These are phyloP conservation scores for Apiotrichum laibachii DNA, from an alignment of 1,284 basidiomycete species.

Conservation along the genomic window DNA sequence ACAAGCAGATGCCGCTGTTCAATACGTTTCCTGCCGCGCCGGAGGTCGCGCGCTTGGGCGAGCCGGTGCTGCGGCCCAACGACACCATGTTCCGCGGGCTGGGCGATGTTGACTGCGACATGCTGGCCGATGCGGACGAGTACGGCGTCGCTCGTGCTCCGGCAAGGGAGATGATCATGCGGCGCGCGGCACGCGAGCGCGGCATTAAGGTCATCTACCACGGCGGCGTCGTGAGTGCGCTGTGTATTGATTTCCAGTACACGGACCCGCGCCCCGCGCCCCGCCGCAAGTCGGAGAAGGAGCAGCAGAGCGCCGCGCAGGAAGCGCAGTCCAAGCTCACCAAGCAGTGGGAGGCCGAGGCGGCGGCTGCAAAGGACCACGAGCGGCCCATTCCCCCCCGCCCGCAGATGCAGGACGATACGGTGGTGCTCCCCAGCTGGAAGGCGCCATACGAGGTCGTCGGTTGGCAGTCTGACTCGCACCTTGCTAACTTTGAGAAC, in stretches of 20 bases:
- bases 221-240: constrained; percentile 36
- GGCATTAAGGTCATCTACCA: constrained; percentile 49
- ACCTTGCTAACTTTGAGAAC: constrained; percentile 44
- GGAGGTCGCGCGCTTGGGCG: constrained; percentile 35
- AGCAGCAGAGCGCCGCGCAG: not conserved
- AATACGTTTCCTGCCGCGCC: constrained; percentile 36
- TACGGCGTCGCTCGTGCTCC: constrained; percentile 43
- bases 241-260: constrained; percentile 45
- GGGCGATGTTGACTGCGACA: constrained; percentile 53
- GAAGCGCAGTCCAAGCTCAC: not conserved
- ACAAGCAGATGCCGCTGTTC: constrained; percentile 49
- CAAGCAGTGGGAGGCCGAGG: not conserved
- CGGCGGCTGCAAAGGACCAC: constrained; percentile 10
- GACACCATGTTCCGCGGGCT: constrained; percentile 37
- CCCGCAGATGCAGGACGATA: constrained; percentile 5
- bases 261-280: constrained; percentile 34
- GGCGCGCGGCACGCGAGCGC: constrained; percentile 48
- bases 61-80: constrained; percentile 19
- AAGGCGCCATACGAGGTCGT: constrained; percentile 45
- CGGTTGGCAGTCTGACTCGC: constrained; percentile 42
- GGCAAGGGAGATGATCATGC: constrained; percentile 40
- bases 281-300: constrained; percentile 11
- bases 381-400: constrained; percentile 12
- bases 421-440: constrained; percentile 38
- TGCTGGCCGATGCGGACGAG: constrained; percentile 53